A percentile compares a stretch with the other conserved stretches of the same genome.
Evolutionary conservation across 1,284 basidiomycete genomes (phyloP).

Genomic region (Abortiporus biennis): DNA sequence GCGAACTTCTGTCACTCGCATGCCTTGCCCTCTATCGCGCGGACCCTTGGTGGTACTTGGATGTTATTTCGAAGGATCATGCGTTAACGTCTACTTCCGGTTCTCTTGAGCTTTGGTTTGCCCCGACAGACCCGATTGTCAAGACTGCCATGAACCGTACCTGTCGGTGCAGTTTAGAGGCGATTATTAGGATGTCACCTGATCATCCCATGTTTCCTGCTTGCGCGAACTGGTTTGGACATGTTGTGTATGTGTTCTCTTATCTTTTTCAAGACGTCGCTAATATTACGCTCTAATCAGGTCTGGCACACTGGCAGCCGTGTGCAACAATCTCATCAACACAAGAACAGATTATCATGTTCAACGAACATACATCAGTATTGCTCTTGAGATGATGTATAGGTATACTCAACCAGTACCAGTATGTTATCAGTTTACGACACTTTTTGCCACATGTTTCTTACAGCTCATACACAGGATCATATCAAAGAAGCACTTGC

Average conservation of each 20-base stretch:
- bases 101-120: slow-evolving; percentile 50
- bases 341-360: slow-evolving; percentile 51
- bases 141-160: slow-evolving; percentile 52
- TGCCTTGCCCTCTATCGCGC: slow-evolving; percentile 64
- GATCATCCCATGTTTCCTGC: slow-evolving; percentile 28
- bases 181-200: slow-evolving; percentile 36
- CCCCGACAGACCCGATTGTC: slow-evolving; percentile 54
- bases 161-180: slow-evolving; percentile 40
- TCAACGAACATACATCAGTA: slow-evolving; percentile 63
- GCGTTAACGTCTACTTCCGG: slow-evolving; percentile 40
- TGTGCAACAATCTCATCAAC: slow-evolving; percentile 53
- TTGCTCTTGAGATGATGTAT: slow-evolving; percentile 54
- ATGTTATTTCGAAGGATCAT: slow-evolving; percentile 25
- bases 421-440: slow-evolving; percentile 34
- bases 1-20: slow-evolving; percentile 60
- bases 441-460: slow-evolving; percentile 10
- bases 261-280: no score
- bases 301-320: slow-evolving; percentile 46
- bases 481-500: slow-evolving; percentile 43
- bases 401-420: slow-evolving; percentile 43
- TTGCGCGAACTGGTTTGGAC: slow-evolving; percentile 29
- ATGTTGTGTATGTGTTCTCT: slow-evolving; percentile 27
- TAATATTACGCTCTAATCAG: slow-evolving; percentile 36
- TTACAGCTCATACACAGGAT: slow-evolving; percentile 26
- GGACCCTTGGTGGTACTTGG: slow-evolving; percentile 46